Base-by-base conservation (phyloP, 2,329 filamentous ascomycete genomes). In the Fusarium temperatum region DNA sequence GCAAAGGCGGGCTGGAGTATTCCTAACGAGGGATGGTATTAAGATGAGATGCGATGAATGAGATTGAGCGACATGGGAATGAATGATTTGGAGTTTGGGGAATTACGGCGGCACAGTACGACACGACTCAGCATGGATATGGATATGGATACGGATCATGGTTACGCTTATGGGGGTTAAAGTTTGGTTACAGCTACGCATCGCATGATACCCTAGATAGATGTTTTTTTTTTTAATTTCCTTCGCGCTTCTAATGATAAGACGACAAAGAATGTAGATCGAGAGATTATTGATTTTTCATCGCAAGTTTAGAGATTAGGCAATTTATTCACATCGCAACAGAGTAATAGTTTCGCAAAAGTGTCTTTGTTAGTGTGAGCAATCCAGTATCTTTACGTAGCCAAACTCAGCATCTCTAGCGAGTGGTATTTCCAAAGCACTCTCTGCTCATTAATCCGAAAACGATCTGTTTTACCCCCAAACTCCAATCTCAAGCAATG, bases 1-100 rank as follows among this genome's bases (percentile, higher is more conserved):
- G 67, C 67, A 8, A 69, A 66, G 12, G 80, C 80, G 4, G 82
- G 82, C 68, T 83, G 58, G 74, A 75, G 5, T 45, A 76, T 61
- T 44, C 73, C 53, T 51, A 63, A 51, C 45, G 73, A 63, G 20
- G 63, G 45, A 24, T 74, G 64, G 57, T 48, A 32, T 38, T 66
- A 63, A 20, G 51, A 39, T 6, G 24, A 50, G 41, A 32, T n/a
- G 42, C 28, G 20, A 39, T 45, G 26, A 50, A n/a, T 50, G 51
- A 54, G 26, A 20, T 3, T 44, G 39, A 26, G 39, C 28, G 36
- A 58, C 30, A 58, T 42, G 54, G n/a, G 22, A 61, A 30, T 32
- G 22, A 61, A 30, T 32, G 39, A 54, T 65, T 73, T 36, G 62
- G 68, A 72, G 61, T 72, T 68, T 68, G 36, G 45, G 48, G 42